Evolutionary conservation across 2,329 filamentous ascomycete genomes (phyloP), one percentile per base, ranked within the genome.

Genomic region (Talaromyces sp.): DNA sequence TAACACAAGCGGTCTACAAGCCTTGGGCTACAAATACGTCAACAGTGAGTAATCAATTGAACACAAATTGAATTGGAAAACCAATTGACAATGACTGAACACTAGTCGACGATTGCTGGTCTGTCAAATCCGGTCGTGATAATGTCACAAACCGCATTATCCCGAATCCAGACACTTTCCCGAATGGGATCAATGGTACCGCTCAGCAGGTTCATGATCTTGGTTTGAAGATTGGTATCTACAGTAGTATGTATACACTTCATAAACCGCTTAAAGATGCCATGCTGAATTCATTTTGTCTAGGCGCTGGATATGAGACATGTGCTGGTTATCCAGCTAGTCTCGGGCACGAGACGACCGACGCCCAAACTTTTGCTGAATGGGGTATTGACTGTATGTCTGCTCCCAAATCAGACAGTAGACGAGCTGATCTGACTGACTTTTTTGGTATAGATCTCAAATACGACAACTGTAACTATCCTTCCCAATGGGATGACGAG

Each of bases 141-240:
- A 71, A 70, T n/a, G 73, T 64, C 5, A 84, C 79, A 0, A 69
- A 77, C 1, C 75, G 81, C 47, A 78, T 86, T 4, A 72, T 83
- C 3, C 79, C 82, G 0, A 82, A 87, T 68, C 72, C 74, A 0
- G 71, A 68, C 2, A 85, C 82, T 64, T 90, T 89, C 65, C 87
- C 87, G 0, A 75, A 81, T 19, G 87, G 87, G 0, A 87, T 90
- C 66, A 79, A 79, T 9, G 80, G 82, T 0, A 73, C 84, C 1
- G 86, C 85, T 1, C 74, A 83, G 27, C 71, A 83, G 64, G 80
- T 89, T 22, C 87, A 89, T 66, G 74, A 69, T 1, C 70, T 86
- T 67, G 86, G 85, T 1, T 70, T 90, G 52, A 89, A 89, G 71
- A 76, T 88, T 10, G 87, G 87, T 0, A 87, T 90, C 65, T 90